Evolutionary conservation across 83 land plant genomes (phyloP), one percentile per base, ranked within the genome.

Genomic region (Picea abies): DNA sequence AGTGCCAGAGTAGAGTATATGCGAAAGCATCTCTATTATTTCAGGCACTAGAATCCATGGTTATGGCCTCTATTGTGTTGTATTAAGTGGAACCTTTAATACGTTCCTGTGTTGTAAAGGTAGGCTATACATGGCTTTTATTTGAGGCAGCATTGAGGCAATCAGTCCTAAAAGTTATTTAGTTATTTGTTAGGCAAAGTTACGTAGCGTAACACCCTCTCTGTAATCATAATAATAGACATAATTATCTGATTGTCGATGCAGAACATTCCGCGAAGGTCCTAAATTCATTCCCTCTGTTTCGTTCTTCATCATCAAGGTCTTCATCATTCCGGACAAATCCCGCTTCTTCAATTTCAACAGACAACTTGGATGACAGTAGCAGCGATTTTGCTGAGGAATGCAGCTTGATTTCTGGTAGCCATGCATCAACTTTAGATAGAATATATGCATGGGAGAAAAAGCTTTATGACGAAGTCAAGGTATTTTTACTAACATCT

Each of bases 401-500:
- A 11, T 84, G 85, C 23, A 77, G 86, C 71, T 85, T 87, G 86
- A 65, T 88, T 68, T 83, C 90, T 39, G 89, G 89, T 1, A 86
- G 93, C 77, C 95, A 93, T 49, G 89, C 87, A 61, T 91, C 95
- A 56, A 93, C 93, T 52, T 35, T 93, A 69, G 95, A 89, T 58
- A 85, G 87, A 76, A 71, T 93, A 56, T 91, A 86, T 81, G 90
- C 83, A 49, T 93, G 95, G 95, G 95, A 93, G 79, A 93, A 93
- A 78, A 93, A 90, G 82, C 90, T 93, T 26, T 91, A 91, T 71
- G 84, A 89, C 12, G 93, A 93, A 88, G 93, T 93, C 26, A 91
- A 86, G 91, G 95, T 93, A 88, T 82, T 70, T 23, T 58, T 52
- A 37, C 16, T 66, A 22, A 20, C 58, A 4, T 47, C 26, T n/a